These are phyloP conservation scores for Phytophthora kernoviae DNA, from an alignment of 352 stramenopile species.

Conservation along the genomic window DNA sequence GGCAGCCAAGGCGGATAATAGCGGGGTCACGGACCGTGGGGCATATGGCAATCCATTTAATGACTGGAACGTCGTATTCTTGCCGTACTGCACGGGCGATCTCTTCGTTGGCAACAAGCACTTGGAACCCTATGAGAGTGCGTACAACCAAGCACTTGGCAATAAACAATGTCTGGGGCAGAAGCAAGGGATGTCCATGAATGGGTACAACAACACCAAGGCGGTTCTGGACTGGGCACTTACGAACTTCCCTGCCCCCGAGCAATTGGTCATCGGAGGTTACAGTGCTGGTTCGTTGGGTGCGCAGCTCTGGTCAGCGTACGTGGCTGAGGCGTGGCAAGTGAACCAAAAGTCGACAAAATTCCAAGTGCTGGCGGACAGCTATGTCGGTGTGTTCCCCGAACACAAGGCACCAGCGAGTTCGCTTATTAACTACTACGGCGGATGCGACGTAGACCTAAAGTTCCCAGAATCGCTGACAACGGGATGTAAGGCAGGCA, in stretches of 20 bases:
- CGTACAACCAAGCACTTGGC: conserved; percentile 35
- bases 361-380: conserved; percentile 51
- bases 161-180: conserved; percentile 36
- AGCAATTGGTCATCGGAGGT: conserved; percentile 52
- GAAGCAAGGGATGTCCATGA: conserved; percentile 46
- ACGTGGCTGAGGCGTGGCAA: conserved; percentile 51
- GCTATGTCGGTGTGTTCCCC: conserved; percentile 56
- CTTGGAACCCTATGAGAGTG: conserved; percentile 20
- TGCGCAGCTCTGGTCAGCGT: conserved; percentile 41
- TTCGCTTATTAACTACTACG: conserved; percentile 55
- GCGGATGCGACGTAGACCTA: conserved; percentile 42
- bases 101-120: conserved; percentile 52
- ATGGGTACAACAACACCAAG: conserved; percentile 63
- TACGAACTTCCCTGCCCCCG: conserved; percentile 56
- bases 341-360: conserved; percentile 45
- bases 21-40: conserved; percentile 49
- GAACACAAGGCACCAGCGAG: conserved; percentile 27
- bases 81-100: conserved; percentile 74
- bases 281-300: conserved; percentile 57
- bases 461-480: conserved; percentile 23
- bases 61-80: conserved; percentile 72
- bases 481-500: conserved; percentile 35
- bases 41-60: conserved; percentile 53
- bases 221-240: conserved; percentile 57
- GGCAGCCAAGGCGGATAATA: conserved; percentile 39